Evolutionary conservation across 768 basidiomycete species (phyloP), one percentile per base, ranked within the genome.

Genomic region (Nevesoporus exiguus): DNA sequence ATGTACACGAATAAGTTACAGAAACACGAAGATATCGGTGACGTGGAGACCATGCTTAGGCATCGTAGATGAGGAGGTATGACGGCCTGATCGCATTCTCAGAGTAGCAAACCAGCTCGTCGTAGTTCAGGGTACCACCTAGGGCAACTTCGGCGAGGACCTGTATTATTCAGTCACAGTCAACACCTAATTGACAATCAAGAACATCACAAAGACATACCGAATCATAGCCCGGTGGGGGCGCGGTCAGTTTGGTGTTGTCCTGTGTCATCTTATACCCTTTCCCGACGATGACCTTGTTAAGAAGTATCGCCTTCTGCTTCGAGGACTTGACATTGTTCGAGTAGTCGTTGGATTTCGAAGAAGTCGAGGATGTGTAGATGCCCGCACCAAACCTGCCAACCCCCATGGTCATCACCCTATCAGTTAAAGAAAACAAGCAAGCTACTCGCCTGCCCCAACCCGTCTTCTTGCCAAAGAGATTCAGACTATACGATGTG

Each of bases 331-430:
- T 79, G 49, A 77, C 74, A 55, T 85, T 86, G 48, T 72, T 74
- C 11, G 85, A 85, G 63, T 88, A 88, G 67, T 88, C 86, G 55
- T 86, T 83, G 17, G 86, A 85, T 79, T 88, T 88, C 7, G 86
- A 88, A n/a, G 86, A 86, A 1, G 86, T 88, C n/a, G 84, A 83
- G 6, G 85, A 85, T 1, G 85, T 86, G 63, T 87, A 88, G 39
- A 87, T 83, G 24, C 86, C 86, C 34, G 80, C 79, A 24, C 86
- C 86, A 47, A 87, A 86, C 55, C 85, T 86, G 58, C 19, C 51
- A 21, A 27, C 21, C 39, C 6, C 34, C 15, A 39, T n/a, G 45
- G 55, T 64, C 47, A 54, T 46, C 40, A 27, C 43, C 31, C 19
- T 17, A 43, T 54, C 6, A 2, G 30, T 29, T 34, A 13, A 24